Evolutionary conservation across 176 grass and related monocot genomes (phyloP).

Genomic region (Bolboschoenus planiculmis): DNA sequence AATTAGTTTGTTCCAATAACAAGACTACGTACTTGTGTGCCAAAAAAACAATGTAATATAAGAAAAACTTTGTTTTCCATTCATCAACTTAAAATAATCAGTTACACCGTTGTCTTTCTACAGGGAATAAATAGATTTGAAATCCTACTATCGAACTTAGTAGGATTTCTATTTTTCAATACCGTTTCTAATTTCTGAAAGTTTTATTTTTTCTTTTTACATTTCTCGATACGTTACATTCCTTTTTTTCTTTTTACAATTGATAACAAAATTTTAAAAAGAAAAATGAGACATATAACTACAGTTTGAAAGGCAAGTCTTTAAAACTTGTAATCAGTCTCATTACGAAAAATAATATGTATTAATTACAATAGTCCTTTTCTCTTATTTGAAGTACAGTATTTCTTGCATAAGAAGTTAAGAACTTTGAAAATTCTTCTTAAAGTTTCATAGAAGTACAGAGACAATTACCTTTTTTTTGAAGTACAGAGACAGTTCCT

Average conservation of each 20-base stretch:
- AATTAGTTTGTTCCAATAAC: background rate
- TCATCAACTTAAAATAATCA: background rate
- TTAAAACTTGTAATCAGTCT: background rate
- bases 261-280: background rate
- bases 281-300: background rate
- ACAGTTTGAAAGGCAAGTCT: background rate
- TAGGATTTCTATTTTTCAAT: background rate
- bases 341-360: no score
- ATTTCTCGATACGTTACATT: background rate
- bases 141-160: background rate
- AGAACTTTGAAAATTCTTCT: background rate
- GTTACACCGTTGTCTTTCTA: background rate
- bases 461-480: background rate
- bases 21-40: background rate
- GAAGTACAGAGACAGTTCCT: no score
- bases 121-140: no score
- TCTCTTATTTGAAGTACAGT: background rate
- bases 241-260: background rate
- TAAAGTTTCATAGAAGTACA: background rate
- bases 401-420: background rate
- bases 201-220: background rate
- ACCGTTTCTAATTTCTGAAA: background rate
- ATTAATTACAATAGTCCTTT: background rate
- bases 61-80: background rate
- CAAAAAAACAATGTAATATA: background rate